phyloP scores from a whole-genome alignment of 2,329 filamentous ascomycete genomes.

The Colletotrichum melonis region DNA sequence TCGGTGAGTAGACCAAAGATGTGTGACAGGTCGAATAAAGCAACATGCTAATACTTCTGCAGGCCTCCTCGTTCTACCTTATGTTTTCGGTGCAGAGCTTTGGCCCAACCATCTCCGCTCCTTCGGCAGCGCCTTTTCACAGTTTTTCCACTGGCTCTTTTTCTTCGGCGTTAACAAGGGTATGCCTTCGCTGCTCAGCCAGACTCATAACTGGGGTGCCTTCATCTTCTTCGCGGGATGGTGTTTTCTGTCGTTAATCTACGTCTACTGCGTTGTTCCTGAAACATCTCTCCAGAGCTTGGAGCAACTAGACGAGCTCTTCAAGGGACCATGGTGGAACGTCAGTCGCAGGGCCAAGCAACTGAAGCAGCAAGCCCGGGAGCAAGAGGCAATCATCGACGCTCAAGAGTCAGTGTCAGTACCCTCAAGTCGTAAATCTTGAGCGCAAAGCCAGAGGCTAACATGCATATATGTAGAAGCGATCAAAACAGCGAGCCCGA shows the following conservation, averaged over 20 bases:
- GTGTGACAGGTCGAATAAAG: neutral
- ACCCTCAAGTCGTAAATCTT: neutral
- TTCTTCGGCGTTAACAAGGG: slow-evolving; percentile 50
- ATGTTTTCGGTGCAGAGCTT: slow-evolving; percentile 56
- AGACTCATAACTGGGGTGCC: slow-evolving; percentile 53
- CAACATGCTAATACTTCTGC: neutral
- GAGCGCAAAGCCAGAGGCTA: neutral
- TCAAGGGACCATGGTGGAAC: neutral
- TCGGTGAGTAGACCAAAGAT: slow-evolving; percentile 36
- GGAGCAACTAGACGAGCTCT: neutral
- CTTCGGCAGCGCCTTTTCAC: slow-evolving; percentile 52
- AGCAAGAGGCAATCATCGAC: neutral
- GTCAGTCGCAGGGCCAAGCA: neutral
- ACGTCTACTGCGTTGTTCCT: slow-evolving; percentile 52
- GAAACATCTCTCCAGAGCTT: slow-evolving; percentile 42
- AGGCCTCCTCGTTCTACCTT: slow-evolving; percentile 52
- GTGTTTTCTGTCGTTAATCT: slow-evolving; percentile 50
- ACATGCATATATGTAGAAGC: neutral
- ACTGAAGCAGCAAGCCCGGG: neutral
- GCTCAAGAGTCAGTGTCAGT: neutral
- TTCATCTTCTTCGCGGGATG: slow-evolving; percentile 55
- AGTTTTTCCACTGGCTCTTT: slow-evolving; percentile 56
- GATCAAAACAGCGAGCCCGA: neutral
- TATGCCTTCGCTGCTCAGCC: slow-evolving; percentile 46
- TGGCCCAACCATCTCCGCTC: slow-evolving; percentile 59